Conservation (phyloP, 176 grass and related monocot species). For the Raddia guianensis region DNA sequence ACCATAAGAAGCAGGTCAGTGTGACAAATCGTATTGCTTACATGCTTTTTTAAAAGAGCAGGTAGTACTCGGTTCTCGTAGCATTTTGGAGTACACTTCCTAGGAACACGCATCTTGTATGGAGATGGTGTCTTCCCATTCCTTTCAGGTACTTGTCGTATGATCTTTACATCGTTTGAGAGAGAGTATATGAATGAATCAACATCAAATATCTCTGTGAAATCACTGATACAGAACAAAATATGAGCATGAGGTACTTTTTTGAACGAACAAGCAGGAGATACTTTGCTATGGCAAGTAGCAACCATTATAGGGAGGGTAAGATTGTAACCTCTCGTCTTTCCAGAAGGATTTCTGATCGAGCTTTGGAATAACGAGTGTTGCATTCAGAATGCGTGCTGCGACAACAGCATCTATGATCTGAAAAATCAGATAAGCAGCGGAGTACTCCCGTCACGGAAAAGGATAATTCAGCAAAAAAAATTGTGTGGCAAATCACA, state of each 20-base stretch:
- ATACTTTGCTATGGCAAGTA: slow-evolving; percentile 26
- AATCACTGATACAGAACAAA: slow-evolving; percentile 62
- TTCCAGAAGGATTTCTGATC: slow-evolving; percentile 97
- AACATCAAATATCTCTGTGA: slow-evolving; percentile 82
- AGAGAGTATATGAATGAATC: slow-evolving; percentile 91
- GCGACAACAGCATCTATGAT: slow-evolving; percentile 97
- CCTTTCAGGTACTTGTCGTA: slow-evolving; percentile 67
- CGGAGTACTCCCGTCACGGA: not conserved
- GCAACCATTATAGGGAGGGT: slow-evolving; percentile 21
- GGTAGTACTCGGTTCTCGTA: slow-evolving; percentile 84
- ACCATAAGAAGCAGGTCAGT: not conserved
- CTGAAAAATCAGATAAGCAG: slow-evolving; percentile 57
- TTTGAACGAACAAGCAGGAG: not conserved
- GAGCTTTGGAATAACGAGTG: slow-evolving; percentile 81
- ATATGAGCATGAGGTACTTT: slow-evolving; percentile 10
- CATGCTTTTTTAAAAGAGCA: slow-evolving; percentile 84
- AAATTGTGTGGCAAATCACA: not conserved
- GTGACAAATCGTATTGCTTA: slow-evolving; percentile 42
- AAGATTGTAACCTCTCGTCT: slow-evolving; percentile 63
- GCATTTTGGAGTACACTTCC: slow-evolving; percentile 89
- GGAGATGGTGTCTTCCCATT: slow-evolving; percentile 58
- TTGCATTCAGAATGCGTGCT: slow-evolving; percentile 85
- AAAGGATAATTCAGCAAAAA: not conserved
- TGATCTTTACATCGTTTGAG: slow-evolving; percentile 76
- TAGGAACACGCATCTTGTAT: slow-evolving; percentile 89